A percentile compares a stretch with the other conserved stretches of the same genome.
Conservation (phyloP, 305 asterid species). For the Coffea humblotiana region DNA sequence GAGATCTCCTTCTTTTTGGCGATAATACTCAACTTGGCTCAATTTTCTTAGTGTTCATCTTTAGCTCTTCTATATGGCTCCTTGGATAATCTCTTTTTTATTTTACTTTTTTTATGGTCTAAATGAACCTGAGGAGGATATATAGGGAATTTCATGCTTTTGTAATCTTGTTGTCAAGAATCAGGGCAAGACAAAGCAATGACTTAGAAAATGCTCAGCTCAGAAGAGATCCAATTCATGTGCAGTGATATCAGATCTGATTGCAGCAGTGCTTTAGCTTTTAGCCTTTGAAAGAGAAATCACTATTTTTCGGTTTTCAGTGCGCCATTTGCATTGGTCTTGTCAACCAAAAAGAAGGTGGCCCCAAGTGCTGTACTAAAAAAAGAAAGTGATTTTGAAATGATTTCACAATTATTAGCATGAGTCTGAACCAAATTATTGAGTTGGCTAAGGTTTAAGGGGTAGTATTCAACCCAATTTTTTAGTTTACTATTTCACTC, state of each 20-base stretch:
- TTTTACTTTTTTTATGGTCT: neutral
- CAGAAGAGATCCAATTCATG: neutral
- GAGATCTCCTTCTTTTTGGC: neutral
- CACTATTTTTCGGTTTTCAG: slow-evolving; percentile 15
- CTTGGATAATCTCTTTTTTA: neutral
- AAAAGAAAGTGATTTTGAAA: slow-evolving; percentile 31
- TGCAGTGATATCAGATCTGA: slow-evolving; percentile 29
- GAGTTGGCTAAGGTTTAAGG: slow-evolving; percentile 17
- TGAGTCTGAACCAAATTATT: slow-evolving; percentile 33
- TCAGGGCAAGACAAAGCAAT: slow-evolving; percentile 4
- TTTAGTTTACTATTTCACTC: no score
- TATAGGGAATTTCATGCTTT: neutral
- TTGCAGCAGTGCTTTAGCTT: slow-evolving; percentile 17
- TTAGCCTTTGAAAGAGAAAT: slow-evolving; percentile 24
- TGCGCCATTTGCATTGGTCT: slow-evolving; percentile 46
- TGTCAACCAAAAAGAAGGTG: slow-evolving; percentile 32
- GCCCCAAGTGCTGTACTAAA: slow-evolving; percentile 22
- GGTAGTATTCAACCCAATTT: no score
- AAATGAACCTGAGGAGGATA: neutral
- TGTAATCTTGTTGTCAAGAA: slow-evolving; percentile 23
- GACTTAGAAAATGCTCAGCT: slow-evolving; percentile 1
- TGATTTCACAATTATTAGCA: slow-evolving; percentile 38
- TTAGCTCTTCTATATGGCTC: neutral
- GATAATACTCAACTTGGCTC: neutral
- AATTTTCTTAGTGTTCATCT: neutral